Base-by-base conservation (phyloP, 1,284 basidiomycete genomes). In the Prillingera fragicola region DNA sequence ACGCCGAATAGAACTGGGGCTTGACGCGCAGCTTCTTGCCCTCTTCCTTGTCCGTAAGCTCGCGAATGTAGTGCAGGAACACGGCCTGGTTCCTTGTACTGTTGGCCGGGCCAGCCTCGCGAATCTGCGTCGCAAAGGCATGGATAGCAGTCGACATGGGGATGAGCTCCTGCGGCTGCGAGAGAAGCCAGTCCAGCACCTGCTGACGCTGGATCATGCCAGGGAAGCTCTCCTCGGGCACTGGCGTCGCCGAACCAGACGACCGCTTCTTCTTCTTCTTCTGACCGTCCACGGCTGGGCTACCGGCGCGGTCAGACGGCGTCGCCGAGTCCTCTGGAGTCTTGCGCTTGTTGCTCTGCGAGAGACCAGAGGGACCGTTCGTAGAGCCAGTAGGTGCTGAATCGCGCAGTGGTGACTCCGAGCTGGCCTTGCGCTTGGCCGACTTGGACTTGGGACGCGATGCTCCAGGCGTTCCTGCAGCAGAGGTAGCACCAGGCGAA, bases 171-270 rank as follows among this genome's bases (percentile, higher is more conserved):
- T 48, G 45, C 3, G 7, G 8, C 22, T 57, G 43, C 8, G 14
- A 4, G 26, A 33, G 48, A 45, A 69, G 63, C 62, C 63, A 69
- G n/a, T 44, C 21, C 19, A 62, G 34, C 4, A 69, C 56, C 35
- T 63, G 59, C 4, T 60, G 47, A 33, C 56, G 45, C 8, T 57
- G 56, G 41, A 69, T 60, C 60, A 63, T 62, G 24, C 55, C 56
- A 2, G 48, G 47, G 56, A 66, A 69, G 13, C 51, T 38, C 13
- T 52, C 49, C 19, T 48, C 40, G 5, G 59, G 60, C 15, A 17
- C 52, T 48, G 41, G 48, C 8, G 32, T 27, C 1, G 43, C 42
- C 18, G 45, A 45, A n/a, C 39, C 42, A 12, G 45, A 44, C 17
- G 41, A 41, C 8, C 24, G 19, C 17, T 31, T 36, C 25, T 37